phyloP scores from a whole-genome alignment of 805 yeast genomes.

The Hanseniaspora valbyensis region DNA sequence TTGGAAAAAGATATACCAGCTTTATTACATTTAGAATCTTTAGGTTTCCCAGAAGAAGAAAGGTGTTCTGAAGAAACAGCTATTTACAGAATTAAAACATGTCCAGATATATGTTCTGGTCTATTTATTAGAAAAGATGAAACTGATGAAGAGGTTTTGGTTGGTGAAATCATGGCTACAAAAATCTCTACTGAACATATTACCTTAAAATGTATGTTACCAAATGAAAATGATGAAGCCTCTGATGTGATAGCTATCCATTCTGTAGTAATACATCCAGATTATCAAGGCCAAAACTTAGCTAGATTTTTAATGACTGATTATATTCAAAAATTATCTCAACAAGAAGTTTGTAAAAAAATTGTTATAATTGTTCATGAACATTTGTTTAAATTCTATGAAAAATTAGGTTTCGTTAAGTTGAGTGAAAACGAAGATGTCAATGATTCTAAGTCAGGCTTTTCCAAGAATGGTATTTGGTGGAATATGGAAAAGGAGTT shows the following conservation, averaged over 20 bases:
- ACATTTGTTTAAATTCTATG: conserved; percentile 62
- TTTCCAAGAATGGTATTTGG: conserved; percentile 26
- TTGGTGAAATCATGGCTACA: conserved; percentile 75
- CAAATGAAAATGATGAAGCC: conserved; percentile 54
- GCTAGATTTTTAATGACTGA: conserved; percentile 79
- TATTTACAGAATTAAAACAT: conserved; percentile 57
- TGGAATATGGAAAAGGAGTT: conserved; percentile 31
- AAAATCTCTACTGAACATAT: conserved; percentile 36
- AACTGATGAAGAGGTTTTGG: conserved; percentile 44
- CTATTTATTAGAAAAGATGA: conserved; percentile 63
- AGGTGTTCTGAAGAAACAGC: conserved; percentile 55
- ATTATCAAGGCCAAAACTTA: conserved; percentile 68
- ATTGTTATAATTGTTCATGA: conserved; percentile 66
- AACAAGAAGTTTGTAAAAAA: conserved; percentile 73
- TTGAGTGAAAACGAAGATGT: conserved; percentile 42
- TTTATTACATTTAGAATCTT: conserved; percentile 48
- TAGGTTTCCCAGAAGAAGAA: conserved; percentile 62
- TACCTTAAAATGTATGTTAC: conserved; percentile 26
- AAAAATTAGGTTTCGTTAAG: conserved; percentile 66
- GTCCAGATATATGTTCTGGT: conserved; percentile 89
- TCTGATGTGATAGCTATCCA: conserved; percentile 72
- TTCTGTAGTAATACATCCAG: conserved; percentile 64
- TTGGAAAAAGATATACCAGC: conserved; percentile 46
- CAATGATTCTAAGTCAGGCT: conserved; percentile 23
- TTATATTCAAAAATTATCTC: conserved; percentile 78